phyloP scores from a whole-genome alignment of 192 early-diverging fungal species.

The Pilobolus umbonatus region DNA sequence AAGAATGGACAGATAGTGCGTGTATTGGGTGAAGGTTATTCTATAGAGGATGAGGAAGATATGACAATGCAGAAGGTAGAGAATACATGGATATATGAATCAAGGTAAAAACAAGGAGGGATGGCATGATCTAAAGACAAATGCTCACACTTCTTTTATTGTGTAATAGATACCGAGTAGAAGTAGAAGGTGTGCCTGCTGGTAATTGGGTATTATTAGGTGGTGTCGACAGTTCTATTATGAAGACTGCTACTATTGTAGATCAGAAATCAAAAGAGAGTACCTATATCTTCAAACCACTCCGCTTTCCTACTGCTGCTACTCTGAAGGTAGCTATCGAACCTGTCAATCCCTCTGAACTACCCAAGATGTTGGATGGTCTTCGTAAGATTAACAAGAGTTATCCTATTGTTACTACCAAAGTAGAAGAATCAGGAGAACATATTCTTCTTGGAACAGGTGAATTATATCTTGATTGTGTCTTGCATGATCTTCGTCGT shows the following conservation, averaged over 20 bases:
- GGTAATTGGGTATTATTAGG: slow-evolving; percentile 88
- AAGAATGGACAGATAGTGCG: slow-evolving; percentile 71
- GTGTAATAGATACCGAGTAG: slow-evolving; percentile 72
- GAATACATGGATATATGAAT: slow-evolving; percentile 74
- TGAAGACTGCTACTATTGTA: slow-evolving; percentile 94
- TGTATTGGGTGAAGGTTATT: slow-evolving; percentile 90
- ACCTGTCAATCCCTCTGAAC: slow-evolving; percentile 95
- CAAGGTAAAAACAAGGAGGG: slow-evolving; percentile 48
- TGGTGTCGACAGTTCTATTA: slow-evolving; percentile 90
- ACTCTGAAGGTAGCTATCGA: slow-evolving; percentile 96
- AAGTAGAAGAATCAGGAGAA: slow-evolving; percentile 95
- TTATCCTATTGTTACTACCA: slow-evolving; percentile 85
- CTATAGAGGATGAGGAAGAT: slow-evolving; percentile 93
- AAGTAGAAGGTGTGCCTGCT: slow-evolving; percentile 72
- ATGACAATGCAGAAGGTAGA: slow-evolving; percentile 79
- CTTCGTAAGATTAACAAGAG: slow-evolving; percentile 94
- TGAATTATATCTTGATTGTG: slow-evolving; percentile 95
- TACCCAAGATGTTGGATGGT: slow-evolving; percentile 97
- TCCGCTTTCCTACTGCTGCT: slow-evolving; percentile 76
- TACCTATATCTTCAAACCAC: slow-evolving; percentile 76
- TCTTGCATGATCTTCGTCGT: slow-evolving; percentile 89
- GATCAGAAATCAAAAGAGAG: slow-evolving; percentile 62
- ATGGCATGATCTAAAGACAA: too few species aligned
- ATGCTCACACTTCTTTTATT: too few species aligned
- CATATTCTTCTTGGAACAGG: slow-evolving; percentile 93